Base-by-base conservation (phyloP, 768 basidiomycete species). In the Boletus sp. region DNA sequence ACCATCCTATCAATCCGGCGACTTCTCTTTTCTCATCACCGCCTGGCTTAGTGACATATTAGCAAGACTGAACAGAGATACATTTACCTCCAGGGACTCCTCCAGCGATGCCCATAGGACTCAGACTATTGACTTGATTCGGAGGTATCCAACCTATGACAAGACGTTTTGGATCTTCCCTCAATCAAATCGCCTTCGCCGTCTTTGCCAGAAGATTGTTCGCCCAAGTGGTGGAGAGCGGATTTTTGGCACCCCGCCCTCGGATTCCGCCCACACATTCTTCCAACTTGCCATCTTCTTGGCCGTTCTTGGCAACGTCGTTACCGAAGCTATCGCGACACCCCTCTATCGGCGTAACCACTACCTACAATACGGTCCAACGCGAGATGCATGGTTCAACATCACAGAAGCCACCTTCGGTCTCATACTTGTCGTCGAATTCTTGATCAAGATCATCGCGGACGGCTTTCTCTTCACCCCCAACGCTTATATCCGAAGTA, bases 401-500 rank as follows among this genome's bases (percentile, higher is more conserved):
- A 73, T 95, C 49, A 81, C 85, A 4, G 93, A 97, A 66, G 75
- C 80, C 0, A 72, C 79, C 0, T 87, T 97, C 53, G 87, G 86
- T 0, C 72, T 87, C 58, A 72, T 78, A 5, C 83, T 96, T 21
- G 72, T 95, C 41, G 59, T 85, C 52, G 96, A 98, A 65, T 93
- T 94, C 62, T 50, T 87, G 58, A 84, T 97, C 83, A 98, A 98
- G 72, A 72, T 94, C 67, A 74, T 93, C 44, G 96, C 96, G 1
- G 96, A 98, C 64, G 96, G 96, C 0, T 88, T 96, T 69, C 65
- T 88, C 14, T 93, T 94, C 72, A 86, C 90, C 0, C 93, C 93
- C 0, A 94, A 94, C 62, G 93, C 93, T 0, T 98, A 98, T 66
- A 69, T 97, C 29, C 85, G 86, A 27, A 90, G 89, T 57, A 85